Base-by-base conservation (phyloP, 306 rosid species). In the Lagenaria siceraria region DNA sequence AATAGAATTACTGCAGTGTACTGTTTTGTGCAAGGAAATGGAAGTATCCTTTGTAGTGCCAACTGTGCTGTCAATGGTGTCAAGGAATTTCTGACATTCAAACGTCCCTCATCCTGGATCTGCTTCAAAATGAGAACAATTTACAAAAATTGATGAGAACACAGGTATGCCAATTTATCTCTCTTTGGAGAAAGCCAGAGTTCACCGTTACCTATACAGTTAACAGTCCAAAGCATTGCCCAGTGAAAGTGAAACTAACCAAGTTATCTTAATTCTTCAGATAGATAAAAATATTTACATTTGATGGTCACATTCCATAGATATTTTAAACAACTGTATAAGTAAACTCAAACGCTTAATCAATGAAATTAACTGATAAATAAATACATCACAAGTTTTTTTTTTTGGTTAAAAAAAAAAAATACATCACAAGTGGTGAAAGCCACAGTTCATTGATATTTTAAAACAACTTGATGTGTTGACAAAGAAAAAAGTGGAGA, bases 1-100 rank as follows among this genome's bases (percentile, higher is more conserved):
- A 85, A 87, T 81, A 92, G 83, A 80, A 94, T 90, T 82, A 94
- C 97, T 42, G 82, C 95, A 52, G 97, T 94, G 80, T 87, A 90
- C 88, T 92, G 93, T 62, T 85, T 85, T 83, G 80, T 90, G 90
- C 97, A 90, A 78, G 97, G 97, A 80, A 78, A 87, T 46, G 98
- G 97, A 63, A 94, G 68, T 79, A 94, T 81, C 81, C 90, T 87
- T 80, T 90, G 91, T 60, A 94, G 85, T 60, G 95, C 93, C 80
- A 78, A 76, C 86, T 83, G 92, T 13, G 93, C 92, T 10, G 90
- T 79, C 58, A 79, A 77, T 66, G 95, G 93, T 38, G 92, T 85
- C 73, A 90, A 84, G 71, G 88, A 82, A 46, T 83, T 80, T 80
- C 89, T 87, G 68, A 94, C 98, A 82, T 86, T 90, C 68, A 78